Base-by-base conservation (phyloP, 345 rosid species). In the Lumnitzera littorea region DNA sequence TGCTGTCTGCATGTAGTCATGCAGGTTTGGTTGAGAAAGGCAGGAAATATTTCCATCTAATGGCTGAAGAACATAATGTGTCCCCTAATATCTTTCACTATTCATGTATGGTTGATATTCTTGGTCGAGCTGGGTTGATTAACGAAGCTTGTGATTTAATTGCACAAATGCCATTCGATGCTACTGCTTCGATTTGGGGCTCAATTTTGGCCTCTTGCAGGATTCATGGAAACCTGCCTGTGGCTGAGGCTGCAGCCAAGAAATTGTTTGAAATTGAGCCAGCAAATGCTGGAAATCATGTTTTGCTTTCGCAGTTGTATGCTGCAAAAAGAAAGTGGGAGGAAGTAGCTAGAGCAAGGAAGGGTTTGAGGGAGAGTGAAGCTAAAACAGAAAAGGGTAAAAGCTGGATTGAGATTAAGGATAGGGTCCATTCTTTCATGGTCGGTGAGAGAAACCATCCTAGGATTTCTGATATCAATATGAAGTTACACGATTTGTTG, bases 51-150 rank as follows among this genome's bases (percentile, higher is more conserved):
- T 91, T 91, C 36, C 62, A 70, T 49, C 76, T 83, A 61, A 91
- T 91, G 99, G 65, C 36, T 31, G 77, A 36, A 46, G 71, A 71
- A 24, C 84, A 80, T 52, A 65, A 68, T 15, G 7, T 94, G 36
- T 59, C 64, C 1, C 90, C 83, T n/a, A 83, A 75, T 62, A 83
- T 70, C 61, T 60, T 83, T 71, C 95, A 91, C 64, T 88, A 83
- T 69, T 84, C 95, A 0, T 95, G 99, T 70, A 83, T 91, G 95
- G 85, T 86, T 65, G 99, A 94, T 78, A 70, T 87, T 68, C 84
- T 90, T 57, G 81, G 87, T 48, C 74, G 91, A 7, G 86, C 85
- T 55, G 96, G 96, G 46, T 62, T 61, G 56, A 55, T 80, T 24
- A 64, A 36, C 27, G 92, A 95, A 70, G 96, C 97, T 24, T 66